Percentiles rank a stretch among this genome's conserved stretches.
Evolutionary conservation across 2,329 filamentous ascomycete species (phyloP).

Genomic region (Cercospora zeae-maydis): DNA sequence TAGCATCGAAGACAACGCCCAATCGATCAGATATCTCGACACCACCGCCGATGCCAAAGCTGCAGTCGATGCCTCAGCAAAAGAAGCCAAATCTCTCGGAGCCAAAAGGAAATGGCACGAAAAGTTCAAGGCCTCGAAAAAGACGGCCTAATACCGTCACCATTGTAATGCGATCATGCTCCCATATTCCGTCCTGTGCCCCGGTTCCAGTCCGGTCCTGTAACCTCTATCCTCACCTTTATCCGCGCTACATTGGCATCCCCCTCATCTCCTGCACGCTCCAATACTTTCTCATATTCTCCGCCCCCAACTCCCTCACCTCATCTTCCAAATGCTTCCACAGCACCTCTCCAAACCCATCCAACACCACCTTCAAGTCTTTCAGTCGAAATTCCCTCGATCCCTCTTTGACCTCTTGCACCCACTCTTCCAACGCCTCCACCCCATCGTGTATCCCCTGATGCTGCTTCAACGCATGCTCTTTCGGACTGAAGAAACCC

Average conservation of each 20-base stretch:
- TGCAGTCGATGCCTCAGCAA: conserved; percentile 4
- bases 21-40: conserved; percentile 24
- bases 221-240: neutral
- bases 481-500: conserved; percentile 68
- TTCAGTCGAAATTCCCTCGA: conserved; percentile 57
- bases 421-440: conserved; percentile 36
- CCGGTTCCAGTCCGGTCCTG: neutral
- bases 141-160: conserved; percentile 17
- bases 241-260: conserved; percentile 60
- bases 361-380: conserved; percentile 68
- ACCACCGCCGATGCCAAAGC: neutral
- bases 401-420: conserved; percentile 46
- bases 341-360: conserved; percentile 71
- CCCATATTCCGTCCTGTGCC: neutral
- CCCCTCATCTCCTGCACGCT: conserved; percentile 67
- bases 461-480: conserved; percentile 71
- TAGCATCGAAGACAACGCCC: conserved; percentile 21
- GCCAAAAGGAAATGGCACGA: conserved; percentile 41
- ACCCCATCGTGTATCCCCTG: conserved; percentile 67
- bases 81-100: conserved; percentile 27
- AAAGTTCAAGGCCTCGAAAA: conserved; percentile 37
- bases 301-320: conserved; percentile 71
- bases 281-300: conserved; percentile 87
- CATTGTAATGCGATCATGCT: neutral
- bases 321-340: conserved; percentile 84